Percentiles rank a stretch among this genome's conserved stretches.
Conservation (phyloP, 805 yeast genomes). For the Ogataea ganodermae region DNA sequence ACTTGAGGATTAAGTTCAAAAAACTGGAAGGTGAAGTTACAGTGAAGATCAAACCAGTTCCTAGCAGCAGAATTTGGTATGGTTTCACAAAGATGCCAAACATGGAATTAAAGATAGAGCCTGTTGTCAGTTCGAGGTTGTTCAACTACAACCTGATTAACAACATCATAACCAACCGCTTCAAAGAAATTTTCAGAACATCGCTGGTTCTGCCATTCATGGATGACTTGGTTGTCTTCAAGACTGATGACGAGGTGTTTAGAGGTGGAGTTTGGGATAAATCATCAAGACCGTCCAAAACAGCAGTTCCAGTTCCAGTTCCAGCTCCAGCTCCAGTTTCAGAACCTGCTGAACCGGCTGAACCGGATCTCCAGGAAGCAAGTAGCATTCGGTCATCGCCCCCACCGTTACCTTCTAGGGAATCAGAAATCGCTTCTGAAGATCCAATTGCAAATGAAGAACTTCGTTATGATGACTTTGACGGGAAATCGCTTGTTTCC, state of each 20-base stretch:
- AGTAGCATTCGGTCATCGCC: slow-evolving; percentile 1
- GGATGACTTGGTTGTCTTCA: slow-evolving; percentile 81
- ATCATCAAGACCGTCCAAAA: slow-evolving; percentile 24
- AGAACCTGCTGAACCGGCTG: no score
- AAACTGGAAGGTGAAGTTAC: slow-evolving; percentile 74
- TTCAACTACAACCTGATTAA: slow-evolving; percentile 78
- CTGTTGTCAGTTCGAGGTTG: slow-evolving; percentile 85
- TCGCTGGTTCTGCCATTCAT: slow-evolving; percentile 82
- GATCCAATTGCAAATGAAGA: background rate
- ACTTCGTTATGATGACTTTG: slow-evolving; percentile 1
- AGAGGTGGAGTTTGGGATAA: slow-evolving; percentile 94
- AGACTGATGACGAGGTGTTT: slow-evolving; percentile 67
- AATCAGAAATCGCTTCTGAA: background rate
- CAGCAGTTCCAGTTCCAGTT: background rate
- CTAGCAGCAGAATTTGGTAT: slow-evolving; percentile 90
- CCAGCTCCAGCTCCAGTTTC: slow-evolving; percentile 9
- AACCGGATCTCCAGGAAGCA: background rate
- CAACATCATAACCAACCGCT: slow-evolving; percentile 72
- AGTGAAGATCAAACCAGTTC: slow-evolving; percentile 80
- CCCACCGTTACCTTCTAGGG: slow-evolving; percentile 11
- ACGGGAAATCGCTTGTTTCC: slow-evolving; percentile 4
- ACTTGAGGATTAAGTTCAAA: slow-evolving; percentile 67
- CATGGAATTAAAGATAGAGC: slow-evolving; percentile 77
- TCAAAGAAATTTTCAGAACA: slow-evolving; percentile 76
- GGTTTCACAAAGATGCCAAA: slow-evolving; percentile 79